Evolutionary conservation across 164 flowering plant genomes (phyloP).

Genomic region (Vitis rupestris): DNA sequence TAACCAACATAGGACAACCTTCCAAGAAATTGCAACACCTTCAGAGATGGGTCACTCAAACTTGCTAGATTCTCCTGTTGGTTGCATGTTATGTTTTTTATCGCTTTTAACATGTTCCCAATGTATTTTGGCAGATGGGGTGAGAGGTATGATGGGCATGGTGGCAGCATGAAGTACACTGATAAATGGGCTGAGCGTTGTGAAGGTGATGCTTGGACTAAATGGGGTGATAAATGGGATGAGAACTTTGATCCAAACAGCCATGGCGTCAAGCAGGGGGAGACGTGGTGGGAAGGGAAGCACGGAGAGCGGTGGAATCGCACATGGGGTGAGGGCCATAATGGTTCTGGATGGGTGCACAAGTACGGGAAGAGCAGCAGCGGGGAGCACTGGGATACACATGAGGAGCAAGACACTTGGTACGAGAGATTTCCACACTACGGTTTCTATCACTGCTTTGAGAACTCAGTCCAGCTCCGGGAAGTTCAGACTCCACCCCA

Average conservation of each 20-base stretch:
- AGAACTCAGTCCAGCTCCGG: conserved; percentile 79
- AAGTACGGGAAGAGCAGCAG: conserved; percentile 96
- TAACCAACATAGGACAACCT: neutral
- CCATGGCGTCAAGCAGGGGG: conserved; percentile 92
- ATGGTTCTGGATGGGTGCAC: conserved; percentile 98
- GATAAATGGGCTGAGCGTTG: conserved; percentile 97
- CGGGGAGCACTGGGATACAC: conserved; percentile 99
- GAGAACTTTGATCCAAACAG: conserved; percentile 66
- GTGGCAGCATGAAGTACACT: conserved; percentile 91
- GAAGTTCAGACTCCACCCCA: conserved; percentile 65
- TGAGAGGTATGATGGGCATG: conserved; percentile 86
- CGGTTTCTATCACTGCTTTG: conserved; percentile 80
- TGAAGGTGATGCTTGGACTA: conserved; percentile 84
- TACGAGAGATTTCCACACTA: conserved; percentile 88
- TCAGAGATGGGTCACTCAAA: neutral
- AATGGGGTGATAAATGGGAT: conserved; percentile 99
- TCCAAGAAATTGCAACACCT: neutral
- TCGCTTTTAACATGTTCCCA: neutral
- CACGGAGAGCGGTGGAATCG: conserved; percentile 91
- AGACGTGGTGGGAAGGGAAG: conserved; percentile 95
- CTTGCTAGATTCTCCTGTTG: neutral
- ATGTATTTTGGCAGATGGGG: conserved; percentile 77
- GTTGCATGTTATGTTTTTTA: neutral
- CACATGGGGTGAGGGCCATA: conserved; percentile 96
- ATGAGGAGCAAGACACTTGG: conserved; percentile 80